Percentiles rank a stretch among this genome's conserved stretches.
Evolutionary conservation across 805 yeast species (phyloP).

Genomic region (Phaffomyces opuntiae): DNA sequence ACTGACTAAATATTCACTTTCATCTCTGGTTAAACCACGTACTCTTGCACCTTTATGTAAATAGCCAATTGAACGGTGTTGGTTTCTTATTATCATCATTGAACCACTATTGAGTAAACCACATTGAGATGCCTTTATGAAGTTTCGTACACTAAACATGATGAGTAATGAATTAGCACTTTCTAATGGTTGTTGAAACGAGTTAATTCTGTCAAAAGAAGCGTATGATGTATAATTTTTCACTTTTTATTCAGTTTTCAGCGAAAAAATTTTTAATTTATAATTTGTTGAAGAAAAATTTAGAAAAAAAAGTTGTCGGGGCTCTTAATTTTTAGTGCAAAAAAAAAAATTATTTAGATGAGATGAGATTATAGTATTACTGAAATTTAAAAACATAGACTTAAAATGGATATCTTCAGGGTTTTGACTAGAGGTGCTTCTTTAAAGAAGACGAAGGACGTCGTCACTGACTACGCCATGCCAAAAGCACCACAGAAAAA

Average conservation of each 20-base stretch:
- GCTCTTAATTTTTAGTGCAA: background rate
- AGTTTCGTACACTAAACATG: conserved; percentile 13
- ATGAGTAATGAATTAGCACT: no score
- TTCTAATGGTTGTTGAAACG: background rate
- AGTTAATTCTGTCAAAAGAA: background rate
- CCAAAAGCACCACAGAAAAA: conserved; percentile 21
- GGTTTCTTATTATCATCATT: background rate
- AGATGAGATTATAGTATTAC: conserved; percentile 7
- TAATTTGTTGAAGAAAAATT: background rate
- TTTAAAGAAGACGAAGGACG: conserved; percentile 45
- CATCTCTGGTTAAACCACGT: conserved; percentile 66
- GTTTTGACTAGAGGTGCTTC: conserved; percentile 83
- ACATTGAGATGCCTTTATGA: background rate
- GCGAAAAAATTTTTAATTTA: background rate
- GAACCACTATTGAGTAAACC: background rate
- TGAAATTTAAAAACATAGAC: background rate
- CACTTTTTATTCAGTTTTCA: background rate
- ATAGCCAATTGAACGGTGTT: conserved; percentile 29
- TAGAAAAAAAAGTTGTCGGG: background rate
- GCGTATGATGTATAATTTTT: background rate
- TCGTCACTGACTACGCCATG: conserved; percentile 21
- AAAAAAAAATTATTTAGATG: conserved; percentile 1
- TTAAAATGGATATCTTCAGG: conserved; percentile 77
- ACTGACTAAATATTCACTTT: conserved; percentile 45
- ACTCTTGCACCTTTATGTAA: conserved; percentile 45